Conservation (phyloP, 2,329 filamentous ascomycete species). For the Penicillium verrucosum region DNA sequence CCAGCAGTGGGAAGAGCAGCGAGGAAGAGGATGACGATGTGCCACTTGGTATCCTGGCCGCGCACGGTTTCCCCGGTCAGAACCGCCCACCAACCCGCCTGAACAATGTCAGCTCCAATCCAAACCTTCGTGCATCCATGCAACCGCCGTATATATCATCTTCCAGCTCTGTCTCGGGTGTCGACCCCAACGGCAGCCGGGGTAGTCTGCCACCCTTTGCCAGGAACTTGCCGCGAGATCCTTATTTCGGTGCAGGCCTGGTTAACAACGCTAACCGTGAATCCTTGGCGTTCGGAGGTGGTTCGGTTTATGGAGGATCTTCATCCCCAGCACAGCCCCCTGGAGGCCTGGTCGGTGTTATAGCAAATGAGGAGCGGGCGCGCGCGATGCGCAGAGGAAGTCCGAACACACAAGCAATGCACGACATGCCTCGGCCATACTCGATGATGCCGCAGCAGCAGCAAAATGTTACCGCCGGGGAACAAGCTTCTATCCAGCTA, state of each 20-base stretch:
- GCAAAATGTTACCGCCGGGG: slow-evolving; percentile 53
- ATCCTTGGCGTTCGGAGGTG: slow-evolving; percentile 67
- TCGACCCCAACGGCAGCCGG: slow-evolving; percentile 44
- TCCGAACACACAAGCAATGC: slow-evolving; percentile 61
- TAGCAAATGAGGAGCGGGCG: slow-evolving; percentile 77
- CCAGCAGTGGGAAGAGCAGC: slow-evolving; percentile 39
- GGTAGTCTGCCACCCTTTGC: slow-evolving; percentile 75
- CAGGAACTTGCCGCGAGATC: slow-evolving; percentile 75
- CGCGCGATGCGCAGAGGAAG: slow-evolving; percentile 75
- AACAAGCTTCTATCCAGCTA: slow-evolving; percentile 76
- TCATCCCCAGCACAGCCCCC: slow-evolving; percentile 53
- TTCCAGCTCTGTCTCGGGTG: slow-evolving; percentile 58
- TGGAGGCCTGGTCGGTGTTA: slow-evolving; percentile 81
- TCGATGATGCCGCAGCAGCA: slow-evolving; percentile 33
- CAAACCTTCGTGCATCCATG: slow-evolving; percentile 63
- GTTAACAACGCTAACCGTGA: slow-evolving; percentile 71
- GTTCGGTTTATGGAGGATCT: slow-evolving; percentile 42
- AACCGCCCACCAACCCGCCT: slow-evolving; percentile 70
- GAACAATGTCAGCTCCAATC: slow-evolving; percentile 64
- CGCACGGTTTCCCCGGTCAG: slow-evolving; percentile 81
- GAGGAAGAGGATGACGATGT: slow-evolving; percentile 81
- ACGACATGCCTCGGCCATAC: slow-evolving; percentile 36
- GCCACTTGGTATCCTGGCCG: slow-evolving; percentile 78
- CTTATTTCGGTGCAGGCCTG: slow-evolving; percentile 75
- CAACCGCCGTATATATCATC: slow-evolving; percentile 48